Evolutionary conservation across 768 basidiomycete genomes (phyloP), one percentile per base, ranked within the genome.

Genomic region (Termitomyces sp.): DNA sequence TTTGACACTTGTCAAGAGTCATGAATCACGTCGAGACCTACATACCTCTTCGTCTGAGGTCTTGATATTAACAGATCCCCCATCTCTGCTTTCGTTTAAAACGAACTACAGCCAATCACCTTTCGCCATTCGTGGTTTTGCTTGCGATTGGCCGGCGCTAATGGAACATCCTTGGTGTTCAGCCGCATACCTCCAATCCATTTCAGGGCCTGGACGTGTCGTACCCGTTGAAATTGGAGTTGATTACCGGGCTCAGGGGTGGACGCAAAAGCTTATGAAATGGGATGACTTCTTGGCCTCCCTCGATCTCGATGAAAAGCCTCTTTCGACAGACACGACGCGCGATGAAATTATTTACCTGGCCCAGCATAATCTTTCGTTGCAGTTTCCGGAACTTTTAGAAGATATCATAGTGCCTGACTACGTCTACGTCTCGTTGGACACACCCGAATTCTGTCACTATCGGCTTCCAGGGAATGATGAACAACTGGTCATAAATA

Each of bases 161-260:
- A 75, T 72, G 10, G 73, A 79, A 35, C 83, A 80, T 54, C 78
- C 83, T 4, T 98, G 96, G 96, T 60, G 69, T 11, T 87, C 83
- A 17, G 70, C 76, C 5, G 67, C 73, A 2, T 98, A 99, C 67
- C 79, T 99, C 1, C 77, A 78, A 14, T 73, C 75, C 4, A 73
- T 85, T 0, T 82, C 88, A 2, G 97, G 97, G 14, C 82, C 81
- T 43, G 94, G 89, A 1, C 80, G 97, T 21, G 72, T 91, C 5
- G 88, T 98, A 1, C 97, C 96, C 5, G 86, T 98, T 7, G 96
- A 98, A 70, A 72, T 97, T 17, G 96, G 96, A 14, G 69, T 71
- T 35, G 89, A 94, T 66, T 98, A 98, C 70, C 84, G 91, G 30
- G 72, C 76, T 11, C 80, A 82, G 21, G 81, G 82, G 46, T 99